Conservation (phyloP, 495 filamentous ascomycete genomes). For the Trichoderma orchidacearum region DNA sequence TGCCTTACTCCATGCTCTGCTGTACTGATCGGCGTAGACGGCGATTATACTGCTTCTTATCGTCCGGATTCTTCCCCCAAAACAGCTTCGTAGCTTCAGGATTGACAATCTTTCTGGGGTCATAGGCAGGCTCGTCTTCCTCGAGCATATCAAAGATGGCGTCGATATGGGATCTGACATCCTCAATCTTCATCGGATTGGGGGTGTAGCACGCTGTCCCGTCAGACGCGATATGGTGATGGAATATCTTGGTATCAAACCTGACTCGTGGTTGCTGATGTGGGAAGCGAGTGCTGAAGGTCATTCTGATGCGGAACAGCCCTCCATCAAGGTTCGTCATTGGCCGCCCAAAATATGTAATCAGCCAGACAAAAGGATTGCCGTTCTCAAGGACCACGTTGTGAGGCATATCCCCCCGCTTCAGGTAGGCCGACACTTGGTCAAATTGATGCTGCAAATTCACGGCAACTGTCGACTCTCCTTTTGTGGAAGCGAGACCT, state of each 20-base stretch:
- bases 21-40: conserved; percentile 53
- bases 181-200: conserved; percentile 44
- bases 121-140: conserved; percentile 76
- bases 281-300: conserved; percentile 79
- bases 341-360: conserved; percentile 79
- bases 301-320: conserved; percentile 66
- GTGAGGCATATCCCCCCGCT: conserved; percentile 51
- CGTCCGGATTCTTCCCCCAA: conserved; percentile 61
- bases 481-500: conserved; percentile 46
- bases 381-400: conserved; percentile 57
- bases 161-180: conserved; percentile 73
- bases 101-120: conserved; percentile 80
- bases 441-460: conserved; percentile 75
- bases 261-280: conserved; percentile 80
- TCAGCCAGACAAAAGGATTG: conserved; percentile 55
- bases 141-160: conserved; percentile 74
- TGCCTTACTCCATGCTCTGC: conserved; percentile 35
- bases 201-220: conserved; percentile 79
- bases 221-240: conserved; percentile 69
- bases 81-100: conserved; percentile 75
- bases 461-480: conserved; percentile 62
- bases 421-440: conserved; percentile 64
- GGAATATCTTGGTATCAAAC: conserved; percentile 71
- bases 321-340: conserved; percentile 93
- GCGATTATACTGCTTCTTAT: conserved; percentile 72